Percentiles rank a stretch among this genome's conserved stretches.
phyloP scores from a whole-genome alignment of 352 stramenopile genomes.

The Lagenidium giganteum region DNA sequence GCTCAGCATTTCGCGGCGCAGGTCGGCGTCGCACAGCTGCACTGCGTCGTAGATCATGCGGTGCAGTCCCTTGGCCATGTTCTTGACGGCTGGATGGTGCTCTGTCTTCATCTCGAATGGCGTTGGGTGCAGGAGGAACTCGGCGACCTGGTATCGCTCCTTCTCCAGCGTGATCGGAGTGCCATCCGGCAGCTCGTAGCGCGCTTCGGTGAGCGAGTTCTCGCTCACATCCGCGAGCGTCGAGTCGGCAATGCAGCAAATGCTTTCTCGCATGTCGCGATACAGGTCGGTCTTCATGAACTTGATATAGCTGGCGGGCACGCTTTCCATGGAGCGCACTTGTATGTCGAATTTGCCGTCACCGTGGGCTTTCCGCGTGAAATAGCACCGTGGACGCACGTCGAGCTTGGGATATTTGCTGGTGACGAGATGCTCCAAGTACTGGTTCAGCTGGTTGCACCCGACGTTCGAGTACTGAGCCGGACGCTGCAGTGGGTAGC shows the following conservation, averaged over 20 bases:
- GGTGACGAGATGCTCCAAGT: conserved; percentile 65
- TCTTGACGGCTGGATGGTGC: conserved; percentile 37
- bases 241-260: conserved; percentile 40
- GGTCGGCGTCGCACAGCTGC: conserved; percentile 75
- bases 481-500: conserved; percentile 79
- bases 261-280: conserved; percentile 69
- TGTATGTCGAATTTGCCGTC: no score
- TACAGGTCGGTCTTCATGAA: conserved; percentile 69
- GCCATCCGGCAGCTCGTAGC: conserved; percentile 82
- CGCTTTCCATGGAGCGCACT: conserved; percentile 70
- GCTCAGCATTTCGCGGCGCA: conserved; percentile 79
- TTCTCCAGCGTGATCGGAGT: conserved; percentile 52
- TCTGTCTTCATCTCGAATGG: conserved; percentile 50
- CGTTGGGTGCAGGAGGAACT: conserved; percentile 71
- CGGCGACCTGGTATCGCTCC: conserved; percentile 67
- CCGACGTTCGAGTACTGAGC: conserved; percentile 73
- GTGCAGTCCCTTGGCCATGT: conserved; percentile 59
- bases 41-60: conserved; percentile 82
- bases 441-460: conserved; percentile 62
- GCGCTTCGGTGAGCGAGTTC: conserved; percentile 25
- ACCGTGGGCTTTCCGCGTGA: conserved; percentile 43
- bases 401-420: conserved; percentile 28
- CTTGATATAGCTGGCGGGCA: conserved; percentile 68
- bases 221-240: conserved; percentile 43
- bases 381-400: conserved; percentile 61